Evolutionary conservation across 1,284 basidiomycete genomes (phyloP), one percentile per base, ranked within the genome.

Genomic region (Mycocalia duriaeana): DNA sequence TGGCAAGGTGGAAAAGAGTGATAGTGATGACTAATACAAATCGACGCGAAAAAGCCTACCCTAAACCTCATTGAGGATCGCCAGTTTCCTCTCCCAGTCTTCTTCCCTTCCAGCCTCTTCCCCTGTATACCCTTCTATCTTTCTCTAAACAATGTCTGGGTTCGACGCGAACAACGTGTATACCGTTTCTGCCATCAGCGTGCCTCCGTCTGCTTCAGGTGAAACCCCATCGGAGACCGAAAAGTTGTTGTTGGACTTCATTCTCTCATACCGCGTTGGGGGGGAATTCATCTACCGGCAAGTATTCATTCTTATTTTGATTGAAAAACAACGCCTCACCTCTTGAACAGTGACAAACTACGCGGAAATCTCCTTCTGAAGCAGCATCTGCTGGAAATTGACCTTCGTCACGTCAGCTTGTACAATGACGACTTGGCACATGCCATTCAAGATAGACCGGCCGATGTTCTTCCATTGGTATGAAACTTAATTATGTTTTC

Each of bases 381-480:
- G 64, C 91, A 94, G 55, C 85, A 94, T 60, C 80, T 93, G 16
- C 79, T 99, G 19, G 94, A 99, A 60, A 86, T 99, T 18, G 91
- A 96, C 65, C 77, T 99, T 54, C 81, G 87, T 42, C 93, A 99
- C 68, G 69, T 99, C 39, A 82, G 86, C 53, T 75, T 95, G 19
- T 99, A 88, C 76, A 94, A 94, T 60, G 92, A 96, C 57, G 91
- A 95, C 61, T 75, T 99, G 16, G 93, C 93, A 1, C 91, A 95
- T 63, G 81, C 82, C 22, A 84, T 98, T 46, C 90, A 96, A 59
- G 90, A 94, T 56, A 76, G 77, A 55, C 96, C 96, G 2, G 83
- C 86, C 18, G 96, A 98, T 54, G 81, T 95, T 50, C 71, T 99
- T 35, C 92, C 94, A 19, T 66, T 96, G 56, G 94, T 96, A 50